These are phyloP conservation scores for Candida easanensis DNA, from an alignment of 805 yeast species.

Conservation along the genomic window DNA sequence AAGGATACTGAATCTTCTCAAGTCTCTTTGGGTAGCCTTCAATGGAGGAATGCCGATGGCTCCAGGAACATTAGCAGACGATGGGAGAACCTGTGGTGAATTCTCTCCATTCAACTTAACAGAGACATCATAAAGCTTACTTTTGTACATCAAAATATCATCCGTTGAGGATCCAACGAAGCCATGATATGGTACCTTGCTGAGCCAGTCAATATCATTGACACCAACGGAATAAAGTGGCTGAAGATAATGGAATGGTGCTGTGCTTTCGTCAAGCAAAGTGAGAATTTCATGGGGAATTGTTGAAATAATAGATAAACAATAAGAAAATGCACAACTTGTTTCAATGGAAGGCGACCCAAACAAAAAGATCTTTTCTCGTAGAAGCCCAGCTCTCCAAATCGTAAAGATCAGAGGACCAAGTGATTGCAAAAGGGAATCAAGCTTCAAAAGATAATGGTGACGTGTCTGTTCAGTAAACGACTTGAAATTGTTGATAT, in stretches of 20 bases:
- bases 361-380: constrained; percentile 54
- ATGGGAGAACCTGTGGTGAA: constrained; percentile 11
- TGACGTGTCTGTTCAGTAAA: constrained; percentile 19
- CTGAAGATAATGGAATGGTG: constrained; percentile 21
- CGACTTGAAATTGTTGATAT: neutral
- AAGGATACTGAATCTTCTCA: constrained; percentile 33
- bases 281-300: constrained; percentile 54
- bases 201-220: constrained; percentile 47
- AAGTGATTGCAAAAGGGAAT: constrained; percentile 25
- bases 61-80: constrained; percentile 14
- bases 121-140: constrained; percentile 46
- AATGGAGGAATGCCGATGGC: constrained; percentile 4
- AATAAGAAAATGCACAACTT: constrained; percentile 51
- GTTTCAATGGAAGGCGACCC: constrained; percentile 34
- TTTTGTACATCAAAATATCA: constrained; percentile 56
- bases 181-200: constrained; percentile 25
- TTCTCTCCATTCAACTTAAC: constrained; percentile 23
- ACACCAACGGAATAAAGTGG: constrained; percentile 66
- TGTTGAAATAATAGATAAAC: constrained; percentile 57
- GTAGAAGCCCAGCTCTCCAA: constrained; percentile 59
- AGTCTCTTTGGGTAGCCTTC: constrained; percentile 37
- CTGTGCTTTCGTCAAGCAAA: constrained; percentile 29
- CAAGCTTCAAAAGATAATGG: constrained; percentile 50
- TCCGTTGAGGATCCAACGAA: constrained; percentile 67
- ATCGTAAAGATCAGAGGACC: constrained; percentile 67